Base-by-base conservation (phyloP, 192 early-diverging fungal genomes). In the Coemansia sp. region DNA sequence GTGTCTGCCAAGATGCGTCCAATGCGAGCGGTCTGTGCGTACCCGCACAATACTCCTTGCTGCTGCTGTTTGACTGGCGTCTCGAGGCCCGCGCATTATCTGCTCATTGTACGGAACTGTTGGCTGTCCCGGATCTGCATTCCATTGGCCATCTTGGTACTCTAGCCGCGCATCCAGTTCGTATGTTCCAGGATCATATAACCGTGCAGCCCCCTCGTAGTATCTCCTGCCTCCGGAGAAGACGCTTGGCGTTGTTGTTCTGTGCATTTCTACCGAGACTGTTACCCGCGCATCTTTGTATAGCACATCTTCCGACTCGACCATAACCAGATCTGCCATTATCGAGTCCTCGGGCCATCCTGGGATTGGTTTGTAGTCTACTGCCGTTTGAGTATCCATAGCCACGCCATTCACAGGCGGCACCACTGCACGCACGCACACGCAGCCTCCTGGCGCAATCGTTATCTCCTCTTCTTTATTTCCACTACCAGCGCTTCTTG, bases 181-280 rank as follows among this genome's bases (percentile, higher is more conserved):
- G 45, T 79, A 79, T 11, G 57, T 8, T 3, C 77, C 77, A 3
- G 71, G 77, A 26, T 79, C 77, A 47, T 64, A 79, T 7, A 79
- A 54, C 43, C 49, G 64, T 4, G 68, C 77, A 12, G 61, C 55
- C 9, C 77, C 77, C 40, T 74, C 57, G 47, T 74, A 79, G 0
- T 69, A 10, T 13, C 13, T 41, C 22, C 46, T n/a, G 45, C 21
- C 6, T 6, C n/a, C 4, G 6, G 41, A 32, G 32, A 4, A 32
- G 32, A 32, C 32, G 32, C 32, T 2, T 32, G 32, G 32, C 32
- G 32, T 4, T 32, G 32, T 32, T 32, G 0, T 10, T 6, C 18
- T 15, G 5, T 19, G 63, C 55, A 68, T 67, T 21, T 74, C 42
- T 2, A 79, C 67, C 3, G 66, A 45, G 3, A 77, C 70, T 4